Conservation (phyloP, 208 protist species). For the Wallacemonas sp. region DNA sequence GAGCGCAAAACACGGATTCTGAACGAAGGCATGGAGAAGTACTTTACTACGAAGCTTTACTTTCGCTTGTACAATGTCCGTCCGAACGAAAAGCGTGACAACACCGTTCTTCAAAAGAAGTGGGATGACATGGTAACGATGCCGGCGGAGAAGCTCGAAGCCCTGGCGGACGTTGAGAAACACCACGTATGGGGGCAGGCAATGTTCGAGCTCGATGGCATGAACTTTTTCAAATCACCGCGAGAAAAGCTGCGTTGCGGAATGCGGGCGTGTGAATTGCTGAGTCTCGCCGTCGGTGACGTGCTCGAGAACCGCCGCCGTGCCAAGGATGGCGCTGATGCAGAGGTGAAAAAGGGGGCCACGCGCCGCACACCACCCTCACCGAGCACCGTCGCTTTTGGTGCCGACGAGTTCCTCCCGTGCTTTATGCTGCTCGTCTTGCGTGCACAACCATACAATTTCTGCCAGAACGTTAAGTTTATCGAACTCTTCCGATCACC, state of each 20-base stretch:
- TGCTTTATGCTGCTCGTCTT: constrained; percentile 83
- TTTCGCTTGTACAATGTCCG: constrained; percentile 48
- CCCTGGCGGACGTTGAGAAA: constrained; percentile 56
- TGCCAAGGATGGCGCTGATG: background rate
- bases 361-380: background rate
- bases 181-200: constrained; percentile 75
- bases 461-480: constrained; percentile 70
- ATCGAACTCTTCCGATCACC: constrained; percentile 58
- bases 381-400: constrained; percentile 34
- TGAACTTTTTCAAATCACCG: constrained; percentile 85
- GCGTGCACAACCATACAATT: constrained; percentile 62
- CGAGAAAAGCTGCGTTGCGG: constrained; percentile 74
- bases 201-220: constrained; percentile 85
- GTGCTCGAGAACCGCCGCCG: constrained; percentile 33
- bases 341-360: background rate
- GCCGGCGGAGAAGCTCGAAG: constrained; percentile 57
- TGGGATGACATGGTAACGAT: constrained; percentile 35
- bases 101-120: constrained; percentile 40
- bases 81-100: constrained; percentile 37
- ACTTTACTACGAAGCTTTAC: constrained; percentile 77
- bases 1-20: constrained; percentile 24
- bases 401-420: constrained; percentile 80
- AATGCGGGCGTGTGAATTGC: constrained; percentile 60
- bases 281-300: constrained; percentile 49
- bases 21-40: constrained; percentile 75